Percentiles rank a stretch among this genome's conserved stretches.
Evolutionary conservation across 257 asterid species (phyloP).

Genomic region (Plantago ovata): DNA sequence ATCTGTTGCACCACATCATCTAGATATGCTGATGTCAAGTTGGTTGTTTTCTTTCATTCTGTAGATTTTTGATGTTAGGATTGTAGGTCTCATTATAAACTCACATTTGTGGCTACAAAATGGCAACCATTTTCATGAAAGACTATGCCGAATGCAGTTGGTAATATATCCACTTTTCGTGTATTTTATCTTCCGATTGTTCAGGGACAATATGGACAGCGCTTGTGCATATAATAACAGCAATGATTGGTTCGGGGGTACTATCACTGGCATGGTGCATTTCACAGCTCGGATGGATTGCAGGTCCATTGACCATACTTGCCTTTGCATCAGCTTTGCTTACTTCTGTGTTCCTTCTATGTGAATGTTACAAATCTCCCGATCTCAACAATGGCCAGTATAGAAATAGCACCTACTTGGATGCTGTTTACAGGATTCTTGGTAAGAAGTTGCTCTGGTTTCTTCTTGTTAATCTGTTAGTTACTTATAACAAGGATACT

Average conservation of each 20-base stretch:
- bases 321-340: slow-evolving; percentile 55
- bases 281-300: slow-evolving; percentile 80
- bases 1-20: too few relatives aligned
- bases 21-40: too few relatives aligned
- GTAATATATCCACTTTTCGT: too few relatives aligned
- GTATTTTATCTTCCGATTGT: too few relatives aligned
- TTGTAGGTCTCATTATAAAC: too few relatives aligned
- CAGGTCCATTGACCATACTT: slow-evolving; percentile 57
- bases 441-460: slow-evolving; percentile 19
- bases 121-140: too few relatives aligned
- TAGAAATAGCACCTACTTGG: slow-evolving; percentile 50
- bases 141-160: too few relatives aligned
- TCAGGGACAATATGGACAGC: slow-evolving; percentile 69
- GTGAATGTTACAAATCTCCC: slow-evolving; percentile 50
- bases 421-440: slow-evolving; percentile 50
- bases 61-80: too few relatives aligned
- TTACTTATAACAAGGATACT: too few relatives aligned
- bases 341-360: slow-evolving; percentile 46
- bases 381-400: slow-evolving; percentile 22
- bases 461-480: background rate
- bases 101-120: too few relatives aligned
- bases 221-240: slow-evolving; percentile 69
- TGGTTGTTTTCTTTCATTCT: too few relatives aligned
- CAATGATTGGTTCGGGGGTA: slow-evolving; percentile 84
- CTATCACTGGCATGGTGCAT: slow-evolving; percentile 74